phyloP scores from a whole-genome alignment of 345 rosid species.

The Salix koriyanagi region DNA sequence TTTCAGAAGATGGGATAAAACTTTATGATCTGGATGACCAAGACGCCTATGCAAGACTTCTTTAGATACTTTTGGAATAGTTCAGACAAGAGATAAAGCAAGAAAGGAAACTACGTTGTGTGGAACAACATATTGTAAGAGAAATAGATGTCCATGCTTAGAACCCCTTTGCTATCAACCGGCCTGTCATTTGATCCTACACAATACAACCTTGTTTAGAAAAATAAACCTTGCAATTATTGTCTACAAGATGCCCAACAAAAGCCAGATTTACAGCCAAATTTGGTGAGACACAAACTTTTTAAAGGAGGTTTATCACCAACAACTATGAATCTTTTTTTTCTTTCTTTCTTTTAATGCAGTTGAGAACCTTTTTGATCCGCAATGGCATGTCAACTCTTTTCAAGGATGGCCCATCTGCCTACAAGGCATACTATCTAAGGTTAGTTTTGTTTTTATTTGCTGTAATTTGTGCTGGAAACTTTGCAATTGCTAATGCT shows the following conservation, averaged over 20 bases:
- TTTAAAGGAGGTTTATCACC: too few relatives aligned
- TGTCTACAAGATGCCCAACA: background rate
- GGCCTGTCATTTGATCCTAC: background rate
- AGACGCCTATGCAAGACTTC: too few relatives aligned
- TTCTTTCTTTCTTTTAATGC: constrained; percentile 11
- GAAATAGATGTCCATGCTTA: background rate
- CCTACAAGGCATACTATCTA: constrained; percentile 71
- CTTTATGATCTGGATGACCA: too few relatives aligned
- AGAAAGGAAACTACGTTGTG: too few relatives aligned
- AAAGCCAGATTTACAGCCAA: too few relatives aligned
- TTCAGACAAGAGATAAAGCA: too few relatives aligned
- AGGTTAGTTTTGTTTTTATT: constrained; percentile 39
- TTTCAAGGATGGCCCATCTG: constrained; percentile 81
- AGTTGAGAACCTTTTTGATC: constrained; percentile 92
- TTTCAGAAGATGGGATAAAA: too few relatives aligned
- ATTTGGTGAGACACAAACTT: too few relatives aligned
- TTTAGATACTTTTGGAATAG: too few relatives aligned
- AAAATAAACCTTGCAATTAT: background rate
- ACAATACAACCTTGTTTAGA: background rate
- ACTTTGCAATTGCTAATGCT: too few relatives aligned
- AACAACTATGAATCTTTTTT: background rate
- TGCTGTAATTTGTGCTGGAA: background rate
- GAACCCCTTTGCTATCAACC: too few relatives aligned
- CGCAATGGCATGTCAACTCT: constrained; percentile 85
- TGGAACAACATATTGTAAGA: background rate